Conservation (phyloP, 768 basidiomycete species). For the Galerina marginata region DNA sequence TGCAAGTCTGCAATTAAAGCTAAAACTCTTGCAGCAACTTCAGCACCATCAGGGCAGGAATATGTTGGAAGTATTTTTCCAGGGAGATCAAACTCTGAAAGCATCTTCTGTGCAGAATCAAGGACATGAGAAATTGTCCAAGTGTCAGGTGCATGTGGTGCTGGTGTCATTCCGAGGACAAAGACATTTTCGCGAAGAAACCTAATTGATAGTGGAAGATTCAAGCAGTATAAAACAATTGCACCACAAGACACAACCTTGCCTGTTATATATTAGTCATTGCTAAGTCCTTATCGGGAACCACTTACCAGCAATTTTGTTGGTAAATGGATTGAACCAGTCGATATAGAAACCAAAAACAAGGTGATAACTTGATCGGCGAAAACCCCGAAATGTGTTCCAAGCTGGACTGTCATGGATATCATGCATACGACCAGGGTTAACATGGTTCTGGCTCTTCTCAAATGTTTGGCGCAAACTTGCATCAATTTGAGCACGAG, state of each 20-base stretch:
- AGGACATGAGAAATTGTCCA: too few relatives aligned
- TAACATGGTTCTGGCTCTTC: neutral
- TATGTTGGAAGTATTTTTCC: constrained; percentile 17
- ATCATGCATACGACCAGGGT: constrained; percentile 21
- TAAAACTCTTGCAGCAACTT: constrained; percentile 18
- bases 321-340: constrained; percentile 42
- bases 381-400: constrained; percentile 16
- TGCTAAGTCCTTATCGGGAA: too few relatives aligned
- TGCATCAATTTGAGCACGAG: constrained; percentile 24
- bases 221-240: constrained; percentile 38
- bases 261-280: too few relatives aligned
- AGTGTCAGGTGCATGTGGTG: constrained; percentile 30
- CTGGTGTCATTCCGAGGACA: constrained; percentile 38
- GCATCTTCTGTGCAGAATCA: constrained; percentile 11
- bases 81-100: constrained; percentile 19
- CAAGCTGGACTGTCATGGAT: constrained; percentile 36
- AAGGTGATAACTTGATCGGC: constrained; percentile 16
- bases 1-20: constrained; percentile 30
- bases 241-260: constrained; percentile 30
- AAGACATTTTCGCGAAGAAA: constrained; percentile 38
- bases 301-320: constrained; percentile 36
- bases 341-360: constrained; percentile 37
- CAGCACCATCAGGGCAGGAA: constrained; percentile 17
- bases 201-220: constrained; percentile 34
- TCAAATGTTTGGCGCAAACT: constrained; percentile 21